phyloP scores from a whole-genome alignment of 495 filamentous ascomycete species.

The Stereocaulon alpinum region DNA sequence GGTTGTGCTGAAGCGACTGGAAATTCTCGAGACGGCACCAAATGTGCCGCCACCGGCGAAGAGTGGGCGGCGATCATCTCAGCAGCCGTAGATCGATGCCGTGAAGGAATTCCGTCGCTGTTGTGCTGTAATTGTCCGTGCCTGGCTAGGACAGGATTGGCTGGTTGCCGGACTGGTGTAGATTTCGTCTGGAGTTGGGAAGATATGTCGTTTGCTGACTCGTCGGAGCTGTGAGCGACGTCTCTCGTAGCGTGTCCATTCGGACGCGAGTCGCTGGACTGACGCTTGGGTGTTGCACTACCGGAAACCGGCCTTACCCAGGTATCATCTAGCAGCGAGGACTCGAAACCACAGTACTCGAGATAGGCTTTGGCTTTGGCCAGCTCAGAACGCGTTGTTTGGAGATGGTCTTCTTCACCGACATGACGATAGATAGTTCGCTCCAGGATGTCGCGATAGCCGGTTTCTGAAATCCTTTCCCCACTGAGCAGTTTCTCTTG shows the following conservation, averaged over 20 bases:
- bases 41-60: background rate
- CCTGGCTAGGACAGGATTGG: background rate
- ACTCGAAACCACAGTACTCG: conserved; percentile 1
- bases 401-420: background rate
- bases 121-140: background rate
- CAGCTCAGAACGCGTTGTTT: background rate
- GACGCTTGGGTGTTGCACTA: background rate
- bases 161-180: background rate
- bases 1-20: background rate
- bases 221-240: background rate
- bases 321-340: background rate
- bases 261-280: background rate
- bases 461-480: background rate
- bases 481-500: conserved; percentile 1
- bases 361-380: conserved; percentile 7
- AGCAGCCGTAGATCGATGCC: background rate
- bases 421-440: background rate
- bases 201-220: background rate
- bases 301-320: background rate
- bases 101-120: background rate
- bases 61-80: background rate
- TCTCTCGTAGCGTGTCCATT: background rate
- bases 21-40: background rate
- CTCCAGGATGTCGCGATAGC: conserved; percentile 4
- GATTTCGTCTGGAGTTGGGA: background rate